Evolutionary conservation across 2,329 filamentous ascomycete genomes (phyloP), one percentile per base, ranked within the genome.

Genomic region (Parastagonospora nodorum): DNA sequence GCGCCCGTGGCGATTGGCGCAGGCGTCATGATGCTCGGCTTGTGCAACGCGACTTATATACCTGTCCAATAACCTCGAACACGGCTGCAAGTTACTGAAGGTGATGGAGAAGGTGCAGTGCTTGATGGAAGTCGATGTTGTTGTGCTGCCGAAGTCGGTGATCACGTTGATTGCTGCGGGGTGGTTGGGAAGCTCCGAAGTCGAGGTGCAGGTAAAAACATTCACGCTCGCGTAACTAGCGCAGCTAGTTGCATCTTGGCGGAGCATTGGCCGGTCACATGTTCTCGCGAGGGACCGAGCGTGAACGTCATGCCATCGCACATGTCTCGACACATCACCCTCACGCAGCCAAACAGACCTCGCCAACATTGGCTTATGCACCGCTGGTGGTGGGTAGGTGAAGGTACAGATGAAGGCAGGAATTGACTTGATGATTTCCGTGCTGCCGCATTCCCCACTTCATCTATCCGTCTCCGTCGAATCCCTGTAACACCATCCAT

Each of bases 221-320:
- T 73, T 71, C 68, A 71, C 69, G 64, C 66, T 71, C 68, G 68
- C 67, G 63, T 72, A 70, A 56, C 61, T 72, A 69, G 69, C 60
- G 63, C 48, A 55, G 48, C 55, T 64, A 58, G 50, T 43, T 36
- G 32, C 30, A 45, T 39, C 61, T 68, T 69, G 67, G 64, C 66
- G 51, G 57, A 55, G 61, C 59, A 63, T 55, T 60, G 59, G 49
- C 48, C 47, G 42, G 58, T 65, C 66, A 69, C 66, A 63, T 67
- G 66, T 49, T 50, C 50, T 44, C 50, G 55, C 50, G 57, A 42
- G 50, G 42, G 41, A 47, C 36, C 47, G 35, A 42, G 42, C 42
- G 32, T 37, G 43, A 57, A 59, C 50, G 47, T 50, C 48, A 55
- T 55, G 33, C 37, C 45, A 48, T 32, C 42, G 42, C 29, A 12